phyloP scores from a whole-genome alignment of 2,329 filamentous ascomycete genomes.

The Ophiosphaerella narmari region DNA sequence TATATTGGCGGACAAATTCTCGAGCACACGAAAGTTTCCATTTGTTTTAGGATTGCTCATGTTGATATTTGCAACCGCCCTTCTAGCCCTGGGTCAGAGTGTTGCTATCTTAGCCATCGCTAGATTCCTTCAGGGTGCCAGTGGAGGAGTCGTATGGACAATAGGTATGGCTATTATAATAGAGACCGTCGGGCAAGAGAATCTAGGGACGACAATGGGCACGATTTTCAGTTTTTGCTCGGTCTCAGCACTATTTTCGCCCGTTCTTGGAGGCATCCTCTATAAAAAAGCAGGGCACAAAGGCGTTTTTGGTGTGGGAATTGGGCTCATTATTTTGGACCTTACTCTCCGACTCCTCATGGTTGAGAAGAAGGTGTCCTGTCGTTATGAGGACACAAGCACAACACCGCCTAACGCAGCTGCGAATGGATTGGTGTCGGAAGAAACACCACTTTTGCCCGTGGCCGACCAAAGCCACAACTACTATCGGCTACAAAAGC shows the following conservation, averaged over 20 bases:
- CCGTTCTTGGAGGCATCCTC: constrained; percentile 63
- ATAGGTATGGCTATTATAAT: constrained; percentile 63
- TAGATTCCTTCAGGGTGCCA: constrained; percentile 62
- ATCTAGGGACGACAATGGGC: constrained; percentile 66
- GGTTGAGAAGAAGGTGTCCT: constrained; percentile 66
- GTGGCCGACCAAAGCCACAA: constrained; percentile 21
- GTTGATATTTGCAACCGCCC: constrained; percentile 58
- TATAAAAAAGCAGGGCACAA: constrained; percentile 63
- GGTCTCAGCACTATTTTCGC: constrained; percentile 61
- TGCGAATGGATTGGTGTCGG: constrained; percentile 22
- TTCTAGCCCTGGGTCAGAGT: constrained; percentile 58
- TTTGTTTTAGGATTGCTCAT: constrained; percentile 62
- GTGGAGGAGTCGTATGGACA: constrained; percentile 64
- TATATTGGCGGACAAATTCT: constrained; percentile 57
- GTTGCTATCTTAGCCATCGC: constrained; percentile 57
- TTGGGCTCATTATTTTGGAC: constrained; percentile 61
- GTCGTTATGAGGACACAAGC: constrained; percentile 44
- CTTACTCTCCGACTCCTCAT: constrained; percentile 64
- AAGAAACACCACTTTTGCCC: constrained; percentile 31
- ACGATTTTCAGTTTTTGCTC: constrained; percentile 65
- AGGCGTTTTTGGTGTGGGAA: constrained; percentile 63
- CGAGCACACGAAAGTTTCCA: constrained; percentile 59
- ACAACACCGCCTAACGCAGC: constrained; percentile 1
- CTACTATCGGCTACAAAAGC: constrained; percentile 51
- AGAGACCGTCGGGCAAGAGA: constrained; percentile 61